Base-by-base conservation (phyloP, 202 grass and related monocot genomes). In the Panicum virgatum region DNA sequence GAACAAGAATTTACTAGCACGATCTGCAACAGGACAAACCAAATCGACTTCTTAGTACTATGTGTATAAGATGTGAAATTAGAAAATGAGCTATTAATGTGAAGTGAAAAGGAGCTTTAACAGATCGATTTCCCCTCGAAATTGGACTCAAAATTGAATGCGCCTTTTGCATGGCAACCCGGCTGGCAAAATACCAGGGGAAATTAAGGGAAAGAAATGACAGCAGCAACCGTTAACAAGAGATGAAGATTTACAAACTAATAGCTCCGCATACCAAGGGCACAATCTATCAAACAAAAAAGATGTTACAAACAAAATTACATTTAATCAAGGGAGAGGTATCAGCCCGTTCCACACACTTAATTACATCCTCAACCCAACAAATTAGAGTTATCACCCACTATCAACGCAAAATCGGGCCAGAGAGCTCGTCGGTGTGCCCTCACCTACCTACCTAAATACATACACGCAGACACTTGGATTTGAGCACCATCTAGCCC, bases 311-410 rank as follows among this genome's bases (percentile, higher is more conserved):
- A n/a, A 59, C 58, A 56, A 34, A 59, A 77, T 67, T 60, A 74
- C 59, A 88, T 34, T 61, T 52, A 52, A 66, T 61, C 60, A 47
- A 78, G 67, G 88, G 73, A 78, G 88, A 89, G 79, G 73, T 18
- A 80, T 43, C 9, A 5, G 32, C 15, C 14, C 56, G 57, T 61
- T 60, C 19, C 19, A 23, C 12, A 2, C 30, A 22, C 20, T 51
- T 73, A 78, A 83, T 83, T 86, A 90, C 83, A 89, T 68, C 59
- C 83, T 89, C 79, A 29, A 73, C 79, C 83, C 66, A 66, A 36
- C 27, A 57, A 86, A 86, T 79, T 53, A 54, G 67, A 39, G 72
- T 36, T 52, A 12, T 52, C 74, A 1, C 9, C 13, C 44, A 63
- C 78, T 66, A 66, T 46, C 23, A 73, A 74, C 15, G 25, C 19